Evolutionary conservation across 805 yeast genomes (phyloP).

Genomic region (Spathaspora girioi): DNA sequence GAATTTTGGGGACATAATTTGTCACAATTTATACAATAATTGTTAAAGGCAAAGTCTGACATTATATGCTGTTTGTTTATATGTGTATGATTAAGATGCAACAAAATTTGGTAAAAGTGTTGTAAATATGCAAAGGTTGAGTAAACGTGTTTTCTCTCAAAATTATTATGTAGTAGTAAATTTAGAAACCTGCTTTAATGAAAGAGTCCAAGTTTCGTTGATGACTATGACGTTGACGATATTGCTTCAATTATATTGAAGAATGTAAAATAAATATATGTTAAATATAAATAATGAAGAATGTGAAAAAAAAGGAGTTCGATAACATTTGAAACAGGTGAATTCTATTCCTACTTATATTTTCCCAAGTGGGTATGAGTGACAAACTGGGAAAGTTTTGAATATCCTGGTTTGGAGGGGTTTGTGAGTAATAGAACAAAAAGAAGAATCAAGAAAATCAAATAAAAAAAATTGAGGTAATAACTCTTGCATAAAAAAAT

Average conservation of each 20-base stretch:
- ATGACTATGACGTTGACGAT: neutral
- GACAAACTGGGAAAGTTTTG: neutral
- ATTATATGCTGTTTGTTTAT: slow-evolving; percentile 14
- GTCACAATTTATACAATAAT: slow-evolving; percentile 36
- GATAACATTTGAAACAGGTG: neutral
- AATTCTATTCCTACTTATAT: neutral
- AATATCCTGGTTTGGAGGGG: neutral
- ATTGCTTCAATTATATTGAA: neutral
- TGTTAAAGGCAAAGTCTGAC: slow-evolving; percentile 38
- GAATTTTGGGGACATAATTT: slow-evolving; percentile 22
- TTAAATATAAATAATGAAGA: neutral
- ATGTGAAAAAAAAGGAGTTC: neutral
- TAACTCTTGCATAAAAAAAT: neutral
- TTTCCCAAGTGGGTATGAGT: neutral
- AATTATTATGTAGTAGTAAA: neutral
- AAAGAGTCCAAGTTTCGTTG: neutral
- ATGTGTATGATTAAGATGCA: neutral
- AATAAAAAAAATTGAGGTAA: neutral
- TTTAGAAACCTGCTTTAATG: neutral
- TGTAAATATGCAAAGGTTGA: neutral
- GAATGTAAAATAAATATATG: neutral
- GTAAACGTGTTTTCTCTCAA: neutral
- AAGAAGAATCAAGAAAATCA: neutral
- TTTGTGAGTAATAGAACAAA: neutral
- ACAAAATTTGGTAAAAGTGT: slow-evolving; percentile 1